phyloP scores from a whole-genome alignment of 1,139 yeast genomes.

The Suzukiozyma palmioleophila region DNA sequence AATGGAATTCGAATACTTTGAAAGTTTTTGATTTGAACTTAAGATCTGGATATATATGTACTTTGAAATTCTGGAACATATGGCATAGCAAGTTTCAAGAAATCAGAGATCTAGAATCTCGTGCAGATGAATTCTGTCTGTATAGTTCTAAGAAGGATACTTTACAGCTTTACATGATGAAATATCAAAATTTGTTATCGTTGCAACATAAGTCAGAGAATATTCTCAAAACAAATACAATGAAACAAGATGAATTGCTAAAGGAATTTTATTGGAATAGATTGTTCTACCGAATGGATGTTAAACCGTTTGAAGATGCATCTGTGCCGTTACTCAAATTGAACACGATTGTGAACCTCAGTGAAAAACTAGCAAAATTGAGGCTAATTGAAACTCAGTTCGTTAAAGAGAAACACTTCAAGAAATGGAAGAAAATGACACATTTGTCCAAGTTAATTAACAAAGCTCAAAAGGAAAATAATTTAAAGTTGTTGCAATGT shows the following conservation, averaged over 20 bases:
- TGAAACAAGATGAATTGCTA: neutral
- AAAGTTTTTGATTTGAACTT: neutral
- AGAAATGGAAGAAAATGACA: constrained; percentile 13
- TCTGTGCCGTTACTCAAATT: neutral
- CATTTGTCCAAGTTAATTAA: constrained; percentile 6
- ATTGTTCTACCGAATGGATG: constrained; percentile 11
- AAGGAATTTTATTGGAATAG: constrained; percentile 4
- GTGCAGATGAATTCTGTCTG: neutral
- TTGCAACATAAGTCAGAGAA: neutral
- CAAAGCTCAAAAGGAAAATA: constrained; percentile 8
- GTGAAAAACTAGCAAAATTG: constrained; percentile 12
- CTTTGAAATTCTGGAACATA: constrained; percentile 2
- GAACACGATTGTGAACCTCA: neutral
- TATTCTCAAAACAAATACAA: neutral
- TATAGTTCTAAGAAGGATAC: neutral
- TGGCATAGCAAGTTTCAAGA: constrained; percentile 6
- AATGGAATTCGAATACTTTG: constrained; percentile 9
- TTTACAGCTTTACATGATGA: neutral
- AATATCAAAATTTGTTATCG: neutral
- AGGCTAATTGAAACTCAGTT: constrained; percentile 8
- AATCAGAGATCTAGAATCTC: neutral
- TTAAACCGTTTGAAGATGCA: neutral
- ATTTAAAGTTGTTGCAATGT: constrained; percentile 8
- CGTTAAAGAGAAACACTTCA: constrained; percentile 11
- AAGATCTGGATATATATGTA: neutral